phyloP scores from a whole-genome alignment of 2,329 filamentous ascomycete species.

The Penicillium nordicum region DNA sequence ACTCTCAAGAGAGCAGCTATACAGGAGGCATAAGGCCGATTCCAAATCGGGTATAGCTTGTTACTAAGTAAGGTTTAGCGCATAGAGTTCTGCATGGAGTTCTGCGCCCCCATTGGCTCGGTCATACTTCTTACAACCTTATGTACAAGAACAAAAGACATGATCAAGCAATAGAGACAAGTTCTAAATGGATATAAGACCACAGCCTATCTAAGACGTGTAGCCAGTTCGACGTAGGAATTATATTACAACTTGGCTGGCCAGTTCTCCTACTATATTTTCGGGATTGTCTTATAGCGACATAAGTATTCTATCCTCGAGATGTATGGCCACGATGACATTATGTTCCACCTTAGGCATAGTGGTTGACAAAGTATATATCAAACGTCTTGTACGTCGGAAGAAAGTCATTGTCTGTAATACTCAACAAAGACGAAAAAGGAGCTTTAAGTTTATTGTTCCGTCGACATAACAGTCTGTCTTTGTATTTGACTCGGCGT shows the following conservation, averaged over 20 bases:
- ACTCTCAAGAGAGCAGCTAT: not conserved
- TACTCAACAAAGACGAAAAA: not conserved
- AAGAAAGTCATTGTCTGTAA: not conserved
- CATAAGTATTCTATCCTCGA: not conserved
- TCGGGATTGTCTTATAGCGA: not conserved
- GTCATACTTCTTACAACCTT: not conserved
- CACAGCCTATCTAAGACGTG: too few species aligned
- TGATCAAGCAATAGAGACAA: too few species aligned
- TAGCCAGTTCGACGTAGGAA: not conserved
- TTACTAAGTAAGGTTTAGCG: not conserved
- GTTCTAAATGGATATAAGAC: not conserved
- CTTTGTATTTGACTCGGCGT: not conserved
- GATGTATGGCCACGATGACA: not conserved
- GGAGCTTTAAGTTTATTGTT: not conserved
- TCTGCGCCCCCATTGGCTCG: not conserved
- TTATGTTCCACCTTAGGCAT: not conserved
- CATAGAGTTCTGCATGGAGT: not conserved
- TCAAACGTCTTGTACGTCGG: not conserved
- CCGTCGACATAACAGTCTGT: not conserved
- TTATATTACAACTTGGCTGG: not conserved
- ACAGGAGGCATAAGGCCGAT: not conserved
- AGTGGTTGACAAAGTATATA: not conserved
- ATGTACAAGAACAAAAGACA: not conserved
- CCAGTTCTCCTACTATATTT: not conserved
- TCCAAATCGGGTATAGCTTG: not conserved